Evolutionary conservation across 1,284 basidiomycete species (phyloP), one percentile per base, ranked within the genome.

Genomic region (Ceratobasidium sp.): DNA sequence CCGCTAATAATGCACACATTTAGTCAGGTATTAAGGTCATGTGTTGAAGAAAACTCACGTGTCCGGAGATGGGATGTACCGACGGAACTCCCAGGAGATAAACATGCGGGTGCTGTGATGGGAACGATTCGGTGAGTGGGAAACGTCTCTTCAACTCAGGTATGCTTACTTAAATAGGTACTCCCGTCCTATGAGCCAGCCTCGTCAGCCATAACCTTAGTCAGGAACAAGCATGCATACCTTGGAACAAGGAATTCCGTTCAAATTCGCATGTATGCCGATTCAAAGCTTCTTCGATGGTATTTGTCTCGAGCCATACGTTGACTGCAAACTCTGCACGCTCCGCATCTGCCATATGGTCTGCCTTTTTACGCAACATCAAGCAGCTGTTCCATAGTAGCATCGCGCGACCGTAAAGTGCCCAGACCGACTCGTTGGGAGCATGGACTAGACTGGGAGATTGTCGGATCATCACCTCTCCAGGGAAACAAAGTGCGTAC

Each of bases 341-440:
- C 52, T 86, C 82, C 2, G 76, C 76, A 52, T 86, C 83, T 12
- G 65, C 49, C 56, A 57, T 67, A 8, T 17, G 67, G 47, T 49
- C 52, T 1, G 50, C 34, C 20, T 42, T 31, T 31, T 58, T 64
- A 20, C 85, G 84, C 81, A 88, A 85, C 47, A 83, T 83, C 50
- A 87, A 79, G 74, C 90, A 91, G 35, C 83, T 82, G 75, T 89
- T 85, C 89, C 90, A 92, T 34, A 91, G 78, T 17, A 92, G 77
- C 78, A 87, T 86, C 3, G 83, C 81, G 50, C 89, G 85, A 73
- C 87, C 85, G 74, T 88, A 86, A 54, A 91, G 78, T 17, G 87
- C 88, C 89, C 88, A 91, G 17, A 90, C 80, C 2, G 86, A 87
- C 62, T 89, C 84, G 74, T 88, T 35, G 12, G 49, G 25, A 29